A percentile compares a stretch with the other conserved stretches of the same genome.
phyloP scores from a whole-genome alignment of 129 eudicot species.

The Ambrosia artemisiifolia region DNA sequence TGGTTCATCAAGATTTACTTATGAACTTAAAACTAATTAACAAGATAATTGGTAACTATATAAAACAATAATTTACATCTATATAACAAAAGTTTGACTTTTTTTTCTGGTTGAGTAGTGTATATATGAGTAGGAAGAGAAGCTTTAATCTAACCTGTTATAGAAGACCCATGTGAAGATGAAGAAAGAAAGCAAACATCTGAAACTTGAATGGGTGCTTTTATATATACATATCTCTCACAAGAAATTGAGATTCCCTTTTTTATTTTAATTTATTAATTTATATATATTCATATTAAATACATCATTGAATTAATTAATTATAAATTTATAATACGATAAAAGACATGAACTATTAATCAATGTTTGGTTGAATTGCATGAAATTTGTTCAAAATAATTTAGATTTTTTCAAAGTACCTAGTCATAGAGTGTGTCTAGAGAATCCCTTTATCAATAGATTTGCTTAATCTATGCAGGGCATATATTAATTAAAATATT shows the following conservation, averaged over 20 bases:
- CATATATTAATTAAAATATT: neutral
- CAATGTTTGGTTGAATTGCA: neutral
- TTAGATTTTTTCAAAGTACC: neutral
- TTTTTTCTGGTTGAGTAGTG: slow-evolving; percentile 13
- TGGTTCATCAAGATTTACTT: too few relatives aligned
- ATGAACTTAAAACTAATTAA: too few relatives aligned
- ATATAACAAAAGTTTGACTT: slow-evolving; percentile 14
- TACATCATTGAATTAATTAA: neutral
- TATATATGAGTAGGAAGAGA: slow-evolving; percentile 29
- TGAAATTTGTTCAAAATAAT: neutral
- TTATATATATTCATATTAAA: neutral
- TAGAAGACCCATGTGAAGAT: slow-evolving; percentile 25
- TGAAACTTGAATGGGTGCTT: slow-evolving; percentile 2
- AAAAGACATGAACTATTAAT: neutral
- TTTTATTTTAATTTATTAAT: neutral
- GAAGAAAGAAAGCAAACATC: slow-evolving; percentile 24
- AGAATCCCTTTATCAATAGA: neutral
- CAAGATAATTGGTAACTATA: too few relatives aligned
- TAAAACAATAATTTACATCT: too few relatives aligned
- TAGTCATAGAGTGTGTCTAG: neutral
- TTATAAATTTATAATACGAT: neutral
- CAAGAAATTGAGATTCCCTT: slow-evolving; percentile 12
- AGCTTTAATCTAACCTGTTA: slow-evolving; percentile 36
- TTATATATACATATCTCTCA: slow-evolving; percentile 3
- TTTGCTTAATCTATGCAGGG: neutral